A percentile compares a stretch with the other conserved stretches of the same genome.
Conservation (phyloP, 306 rosid genomes). For the Purshia tridentata region DNA sequence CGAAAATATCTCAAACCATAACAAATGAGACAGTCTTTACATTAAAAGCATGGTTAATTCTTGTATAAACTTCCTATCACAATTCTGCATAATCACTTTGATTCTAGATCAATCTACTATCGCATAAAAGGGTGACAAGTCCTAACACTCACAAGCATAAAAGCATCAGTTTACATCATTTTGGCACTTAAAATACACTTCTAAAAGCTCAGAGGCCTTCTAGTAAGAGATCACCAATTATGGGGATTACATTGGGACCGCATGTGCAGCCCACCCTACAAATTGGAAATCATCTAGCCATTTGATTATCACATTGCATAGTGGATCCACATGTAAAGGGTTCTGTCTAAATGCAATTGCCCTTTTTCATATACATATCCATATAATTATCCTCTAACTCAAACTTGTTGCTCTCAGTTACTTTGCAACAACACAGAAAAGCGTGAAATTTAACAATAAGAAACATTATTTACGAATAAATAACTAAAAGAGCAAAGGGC, state of each 20-base stretch:
- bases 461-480: neutral
- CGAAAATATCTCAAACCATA: neutral
- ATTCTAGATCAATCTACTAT: neutral
- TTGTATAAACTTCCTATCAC: neutral
- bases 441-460: neutral
- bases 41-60: neutral
- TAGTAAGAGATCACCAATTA: too few species aligned
- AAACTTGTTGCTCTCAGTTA: neutral
- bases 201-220: too few species aligned
- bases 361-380: too few species aligned
- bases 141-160: neutral
- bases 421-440: neutral
- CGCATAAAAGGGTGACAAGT: neutral
- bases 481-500: neutral
- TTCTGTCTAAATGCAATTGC: too few species aligned
- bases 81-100: neutral
- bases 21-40: neutral
- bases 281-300: too few species aligned
- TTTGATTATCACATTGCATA: too few species aligned
- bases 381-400: neutral
- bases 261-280: too few species aligned
- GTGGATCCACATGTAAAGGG: too few species aligned
- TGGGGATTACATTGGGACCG: too few species aligned
- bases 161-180: neutral
- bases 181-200: neutral